Evolutionary conservation across 768 basidiomycete genomes (phyloP).

Genomic region (Krasilnikovozyma curviuscula): DNA sequence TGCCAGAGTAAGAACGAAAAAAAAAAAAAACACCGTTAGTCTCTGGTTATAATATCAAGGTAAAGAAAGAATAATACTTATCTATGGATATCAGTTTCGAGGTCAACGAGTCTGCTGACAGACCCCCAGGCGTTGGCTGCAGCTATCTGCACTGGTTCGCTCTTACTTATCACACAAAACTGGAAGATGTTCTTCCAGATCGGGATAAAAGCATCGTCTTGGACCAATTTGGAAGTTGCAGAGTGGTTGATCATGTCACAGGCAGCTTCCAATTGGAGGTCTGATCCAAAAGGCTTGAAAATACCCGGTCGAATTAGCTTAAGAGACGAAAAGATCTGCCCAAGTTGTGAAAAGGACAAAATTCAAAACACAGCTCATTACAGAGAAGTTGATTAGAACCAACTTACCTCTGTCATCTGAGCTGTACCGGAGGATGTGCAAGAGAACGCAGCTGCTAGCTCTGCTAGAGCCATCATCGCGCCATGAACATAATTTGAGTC

Average conservation of each 20-base stretch:
- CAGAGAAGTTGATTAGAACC: no score
- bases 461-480: constrained; percentile 48
- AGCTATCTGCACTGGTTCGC: constrained; percentile 46
- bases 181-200: constrained; percentile 37
- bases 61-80: constrained; percentile 32
- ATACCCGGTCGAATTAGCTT: constrained; percentile 38
- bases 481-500: constrained; percentile 65
- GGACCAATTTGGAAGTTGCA: constrained; percentile 36
- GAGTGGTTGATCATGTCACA: constrained; percentile 44
- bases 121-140: constrained; percentile 49
- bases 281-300: constrained; percentile 47
- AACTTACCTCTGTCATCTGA: no score
- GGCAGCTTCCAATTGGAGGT: constrained; percentile 48
- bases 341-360: no score
- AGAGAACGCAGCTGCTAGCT: constrained; percentile 53
- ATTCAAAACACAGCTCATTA: no score
- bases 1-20: constrained; percentile 8
- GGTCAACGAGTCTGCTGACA: constrained; percentile 52
- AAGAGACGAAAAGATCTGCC: constrained; percentile 49
- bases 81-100: constrained; percentile 46
- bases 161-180: constrained; percentile 49
- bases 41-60: background rate
- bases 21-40: background rate
- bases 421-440: no score
- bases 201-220: background rate